These are phyloP conservation scores for Colletotrichum caudatum DNA, from an alignment of 2,329 filamentous ascomycete species.

Conservation along the genomic window DNA sequence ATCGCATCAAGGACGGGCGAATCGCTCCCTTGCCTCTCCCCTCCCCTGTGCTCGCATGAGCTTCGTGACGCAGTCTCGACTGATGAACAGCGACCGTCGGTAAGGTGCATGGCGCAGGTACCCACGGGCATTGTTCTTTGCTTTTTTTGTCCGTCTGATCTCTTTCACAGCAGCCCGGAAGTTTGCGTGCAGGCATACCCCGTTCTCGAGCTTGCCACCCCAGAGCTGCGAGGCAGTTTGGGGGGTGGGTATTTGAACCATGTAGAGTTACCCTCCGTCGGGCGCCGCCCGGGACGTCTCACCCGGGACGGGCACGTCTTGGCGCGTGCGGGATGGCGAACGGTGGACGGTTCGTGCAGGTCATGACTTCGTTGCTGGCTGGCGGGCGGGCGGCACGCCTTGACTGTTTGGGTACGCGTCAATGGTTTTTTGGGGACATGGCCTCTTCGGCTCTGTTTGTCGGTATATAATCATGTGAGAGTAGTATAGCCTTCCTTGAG, in stretches of 20 bases:
- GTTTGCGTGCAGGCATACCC: not conserved
- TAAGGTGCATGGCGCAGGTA: not conserved
- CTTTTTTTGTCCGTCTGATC: not conserved
- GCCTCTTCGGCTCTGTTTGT: not conserved
- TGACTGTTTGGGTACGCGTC: not conserved
- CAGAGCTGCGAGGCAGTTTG: not conserved
- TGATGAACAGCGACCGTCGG: not conserved
- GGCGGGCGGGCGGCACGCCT: not conserved
- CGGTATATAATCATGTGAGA: not conserved
- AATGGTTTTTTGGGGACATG: not conserved
- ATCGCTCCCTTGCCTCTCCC: not conserved
- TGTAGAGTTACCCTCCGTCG: not conserved
- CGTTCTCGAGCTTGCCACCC: not conserved
- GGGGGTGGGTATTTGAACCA: not conserved
- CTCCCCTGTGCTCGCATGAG: not conserved
- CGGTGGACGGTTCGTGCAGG: not conserved
- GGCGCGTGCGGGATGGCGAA: not conserved
- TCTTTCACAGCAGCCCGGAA: not conserved
- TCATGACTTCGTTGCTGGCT: not conserved
- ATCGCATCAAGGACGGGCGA: too few relatives aligned
- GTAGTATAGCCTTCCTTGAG: not conserved
- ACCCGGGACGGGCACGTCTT: not conserved
- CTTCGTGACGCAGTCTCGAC: not conserved
- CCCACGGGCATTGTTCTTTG: not conserved
- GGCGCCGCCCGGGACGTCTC: slow-evolving; percentile 6